These are phyloP conservation scores for Paracoccidioides brasiliensis DNA, from an alignment of 2,329 filamentous ascomycete species.

Conservation along the genomic window DNA sequence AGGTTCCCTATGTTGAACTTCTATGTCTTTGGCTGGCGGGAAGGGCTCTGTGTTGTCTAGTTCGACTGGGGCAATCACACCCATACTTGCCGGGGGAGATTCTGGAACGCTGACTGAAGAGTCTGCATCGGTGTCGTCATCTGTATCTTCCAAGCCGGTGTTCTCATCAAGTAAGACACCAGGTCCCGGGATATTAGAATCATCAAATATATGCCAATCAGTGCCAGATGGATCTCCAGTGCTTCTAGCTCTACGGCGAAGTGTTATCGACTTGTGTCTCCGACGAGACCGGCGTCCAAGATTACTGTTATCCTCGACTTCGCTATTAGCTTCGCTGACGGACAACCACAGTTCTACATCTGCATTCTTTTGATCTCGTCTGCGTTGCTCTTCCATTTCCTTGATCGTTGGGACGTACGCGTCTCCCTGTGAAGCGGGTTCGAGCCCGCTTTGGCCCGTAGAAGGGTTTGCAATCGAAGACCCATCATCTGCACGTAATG, in stretches of 20 bases:
- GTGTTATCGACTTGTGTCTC: constrained; percentile 13
- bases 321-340: constrained; percentile 36
- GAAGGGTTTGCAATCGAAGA: constrained; percentile 30
- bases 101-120: constrained; percentile 18
- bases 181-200: constrained; percentile 38
- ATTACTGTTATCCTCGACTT: constrained; percentile 19
- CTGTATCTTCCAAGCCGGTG: constrained; percentile 22
- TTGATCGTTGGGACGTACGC: constrained; percentile 37
- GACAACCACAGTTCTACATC: constrained; percentile 43
- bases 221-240: constrained; percentile 20
- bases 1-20: constrained; percentile 21
- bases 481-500: constrained; percentile 31
- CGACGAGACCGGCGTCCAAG: constrained; percentile 10
- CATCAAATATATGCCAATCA: constrained; percentile 17
- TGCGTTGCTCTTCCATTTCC: constrained; percentile 36
- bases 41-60: constrained; percentile 15
- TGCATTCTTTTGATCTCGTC: constrained; percentile 38
- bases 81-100: constrained; percentile 16
- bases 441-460: constrained; percentile 35
- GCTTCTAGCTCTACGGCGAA: constrained; percentile 36
- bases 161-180: constrained; percentile 35
- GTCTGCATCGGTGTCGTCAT: constrained; percentile 20
- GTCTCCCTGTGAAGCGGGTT: constrained; percentile 34
- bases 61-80: constrained; percentile 15
- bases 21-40: constrained; percentile 13